phyloP scores from a whole-genome alignment of 148 eudicot species.

The Selenicereus undatus region DNA sequence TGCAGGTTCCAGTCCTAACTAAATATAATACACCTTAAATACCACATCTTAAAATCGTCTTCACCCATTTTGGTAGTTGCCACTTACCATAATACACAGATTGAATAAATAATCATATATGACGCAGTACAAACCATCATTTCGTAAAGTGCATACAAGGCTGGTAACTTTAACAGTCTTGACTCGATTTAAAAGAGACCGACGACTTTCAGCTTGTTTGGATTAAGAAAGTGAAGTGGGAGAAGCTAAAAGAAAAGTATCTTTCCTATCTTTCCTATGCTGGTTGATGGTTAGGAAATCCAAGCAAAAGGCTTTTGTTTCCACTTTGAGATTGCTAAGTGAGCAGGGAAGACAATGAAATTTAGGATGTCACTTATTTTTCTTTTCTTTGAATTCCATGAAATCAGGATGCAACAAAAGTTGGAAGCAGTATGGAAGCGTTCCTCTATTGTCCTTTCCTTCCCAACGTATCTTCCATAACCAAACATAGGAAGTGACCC shows the following conservation, averaged over 20 bases:
- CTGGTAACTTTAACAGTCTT: slow-evolving; percentile 2
- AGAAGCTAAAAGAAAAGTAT: neutral
- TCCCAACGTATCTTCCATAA: neutral
- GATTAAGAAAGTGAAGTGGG: neutral
- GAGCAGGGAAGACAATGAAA: neutral
- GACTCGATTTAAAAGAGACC: neutral
- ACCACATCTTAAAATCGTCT: neutral
- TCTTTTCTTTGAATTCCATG: no score
- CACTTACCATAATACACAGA: neutral
- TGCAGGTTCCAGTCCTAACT: neutral
- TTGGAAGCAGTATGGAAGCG: neutral
- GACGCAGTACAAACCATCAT: neutral
- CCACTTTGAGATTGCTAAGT: no score
- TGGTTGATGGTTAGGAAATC: no score
- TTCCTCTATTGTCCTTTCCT: neutral
- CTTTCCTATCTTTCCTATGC: no score
- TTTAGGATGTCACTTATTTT: neutral
- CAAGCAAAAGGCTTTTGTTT: no score
- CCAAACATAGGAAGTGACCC: neutral
- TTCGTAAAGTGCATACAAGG: neutral
- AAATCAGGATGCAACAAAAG: neutral
- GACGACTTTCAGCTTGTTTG: neutral
- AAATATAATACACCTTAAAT: neutral
- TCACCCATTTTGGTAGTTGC: no score
- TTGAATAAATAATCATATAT: neutral